These are phyloP conservation scores for Eucalyptus pauciflora DNA, from an alignment of 345 rosid species.

Conservation along the genomic window DNA sequence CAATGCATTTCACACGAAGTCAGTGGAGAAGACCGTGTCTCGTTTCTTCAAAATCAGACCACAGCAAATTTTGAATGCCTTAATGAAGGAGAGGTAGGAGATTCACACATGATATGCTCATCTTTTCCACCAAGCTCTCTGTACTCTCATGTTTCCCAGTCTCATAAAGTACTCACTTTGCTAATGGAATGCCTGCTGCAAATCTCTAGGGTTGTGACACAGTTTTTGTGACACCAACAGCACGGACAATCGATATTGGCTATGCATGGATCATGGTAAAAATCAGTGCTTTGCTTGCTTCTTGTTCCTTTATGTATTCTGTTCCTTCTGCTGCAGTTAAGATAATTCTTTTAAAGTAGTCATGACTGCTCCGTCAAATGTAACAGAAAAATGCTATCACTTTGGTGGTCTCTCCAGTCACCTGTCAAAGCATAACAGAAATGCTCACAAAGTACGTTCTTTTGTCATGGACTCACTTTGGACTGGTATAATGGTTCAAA, in stretches of 20 bases:
- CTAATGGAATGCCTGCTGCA: background rate
- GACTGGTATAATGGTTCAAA: background rate
- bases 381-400: conserved; percentile 67
- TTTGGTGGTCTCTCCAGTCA: conserved; percentile 61
- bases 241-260: conserved; percentile 78
- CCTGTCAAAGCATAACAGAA: conserved; percentile 43
- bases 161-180: background rate
- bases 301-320: background rate
- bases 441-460: conserved; percentile 62
- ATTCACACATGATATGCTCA: background rate
- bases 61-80: conserved; percentile 86
- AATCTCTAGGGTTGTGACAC: conserved; percentile 74
- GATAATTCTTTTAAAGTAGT: background rate
- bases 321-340: background rate
- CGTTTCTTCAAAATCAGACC: conserved; percentile 90
- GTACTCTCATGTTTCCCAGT: background rate
- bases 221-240: conserved; percentile 80
- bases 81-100: conserved; percentile 54
- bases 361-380: background rate
- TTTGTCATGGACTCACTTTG: background rate
- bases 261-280: conserved; percentile 84
- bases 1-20: conserved; percentile 31
- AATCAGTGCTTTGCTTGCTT: background rate
- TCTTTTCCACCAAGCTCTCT: background rate
- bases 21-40: conserved; percentile 83